A percentile compares a stretch with the other conserved stretches of the same genome.
Evolutionary conservation across 768 basidiomycete genomes (phyloP).

Genomic region (Gymnopilus dilepis): DNA sequence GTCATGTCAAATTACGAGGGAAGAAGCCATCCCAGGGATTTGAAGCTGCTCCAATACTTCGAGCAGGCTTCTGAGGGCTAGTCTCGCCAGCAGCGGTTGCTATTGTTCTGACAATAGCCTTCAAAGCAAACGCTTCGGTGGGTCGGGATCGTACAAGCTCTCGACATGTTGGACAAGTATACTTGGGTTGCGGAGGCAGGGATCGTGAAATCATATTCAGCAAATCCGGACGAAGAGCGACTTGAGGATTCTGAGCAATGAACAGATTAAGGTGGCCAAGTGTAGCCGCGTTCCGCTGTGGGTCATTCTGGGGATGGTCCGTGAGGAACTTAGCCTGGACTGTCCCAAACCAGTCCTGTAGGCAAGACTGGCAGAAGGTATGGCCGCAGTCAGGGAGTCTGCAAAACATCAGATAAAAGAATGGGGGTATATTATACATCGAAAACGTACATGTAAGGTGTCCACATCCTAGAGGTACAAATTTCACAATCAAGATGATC

Average conservation of each 20-base stretch:
- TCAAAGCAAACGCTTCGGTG: constrained; percentile 65
- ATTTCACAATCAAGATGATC: constrained; percentile 68
- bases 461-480: constrained; percentile 68
- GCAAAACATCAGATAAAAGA: not conserved
- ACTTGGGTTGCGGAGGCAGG: constrained; percentile 50
- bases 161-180: constrained; percentile 74
- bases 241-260: constrained; percentile 29
- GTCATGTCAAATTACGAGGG: constrained; percentile 26
- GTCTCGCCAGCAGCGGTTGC: constrained; percentile 53
- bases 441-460: constrained; percentile 62
- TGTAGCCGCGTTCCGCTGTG: constrained; percentile 26
- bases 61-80: constrained; percentile 41
- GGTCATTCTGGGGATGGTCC: constrained; percentile 49
- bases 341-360: constrained; percentile 59
- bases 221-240: constrained; percentile 33
- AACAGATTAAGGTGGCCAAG: constrained; percentile 15
- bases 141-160: constrained; percentile 53
- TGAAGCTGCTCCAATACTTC: constrained; percentile 18
- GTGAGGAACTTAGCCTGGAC: constrained; percentile 54
- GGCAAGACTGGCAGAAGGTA: constrained; percentile 66
- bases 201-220: constrained; percentile 31
- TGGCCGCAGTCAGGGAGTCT: constrained; percentile 75
- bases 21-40: constrained; percentile 58
- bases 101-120: constrained; percentile 57
- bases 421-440: constrained; percentile 1